Evolutionary conservation across 495 filamentous ascomycete genomes (phyloP), one percentile per base, ranked within the genome.

Genomic region (Penicillium soppii): DNA sequence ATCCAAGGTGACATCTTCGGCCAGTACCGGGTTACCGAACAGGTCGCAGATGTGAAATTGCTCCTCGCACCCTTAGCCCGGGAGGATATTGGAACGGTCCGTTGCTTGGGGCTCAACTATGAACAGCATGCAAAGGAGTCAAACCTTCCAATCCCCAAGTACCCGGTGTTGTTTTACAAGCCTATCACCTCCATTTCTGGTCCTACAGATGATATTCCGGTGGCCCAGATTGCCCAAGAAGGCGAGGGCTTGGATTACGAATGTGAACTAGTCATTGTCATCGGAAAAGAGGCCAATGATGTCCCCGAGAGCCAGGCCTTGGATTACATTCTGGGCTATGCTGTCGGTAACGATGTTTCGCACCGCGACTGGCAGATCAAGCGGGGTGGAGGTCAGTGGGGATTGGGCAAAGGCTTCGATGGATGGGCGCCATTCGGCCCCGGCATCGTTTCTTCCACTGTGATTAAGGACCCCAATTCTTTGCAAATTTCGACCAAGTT

Each of bases 341-440:
- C 86, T 5, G 81, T 90, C 43, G 90, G 90, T 35, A 88, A 95
- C 61, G 90, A 94, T 67, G 76, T 95, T 25, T 89, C 85, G 10
- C 89, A 92, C 65, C 84, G 90, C 20, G 87, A 90, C 46, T 91
- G 88, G 87, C 90, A 95, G 66, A 67, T 94, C 47, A 82, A 85
- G 61, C 80, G 80, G 27, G 90, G 89, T 16, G 86, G 89, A 12
- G 84, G 88, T 0, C 90, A 94, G 68, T 95, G 90, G 90, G 75
- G 74, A 0, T 56, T 92, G 4, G 90, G 90, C 1, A 95, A 95
- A 66, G 86, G 89, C 3, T 94, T 91, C 59, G 90, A 95, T 70
- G 86, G 87, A 37, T 94, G 89, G 89, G 90, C 89, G n/a, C 90
- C 90, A 0, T 87, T 81, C 57, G 90, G 90, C 2, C 90, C 90